These are phyloP conservation scores for Aureobasidium sp. DNA, from an alignment of 2,329 filamentous ascomycete genomes.

Conservation along the genomic window DNA sequence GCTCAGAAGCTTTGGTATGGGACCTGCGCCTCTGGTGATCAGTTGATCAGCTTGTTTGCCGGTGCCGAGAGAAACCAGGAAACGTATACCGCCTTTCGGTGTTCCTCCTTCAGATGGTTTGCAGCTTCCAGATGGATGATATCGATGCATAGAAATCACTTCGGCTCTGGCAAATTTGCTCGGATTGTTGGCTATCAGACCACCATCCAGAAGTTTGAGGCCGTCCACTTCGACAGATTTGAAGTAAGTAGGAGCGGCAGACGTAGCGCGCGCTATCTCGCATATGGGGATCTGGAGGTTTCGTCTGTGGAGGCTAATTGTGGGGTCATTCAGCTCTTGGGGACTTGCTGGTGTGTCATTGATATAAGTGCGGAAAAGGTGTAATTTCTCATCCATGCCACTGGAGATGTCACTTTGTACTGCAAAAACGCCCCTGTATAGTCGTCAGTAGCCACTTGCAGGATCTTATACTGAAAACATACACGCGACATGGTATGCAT, in stretches of 20 bases:
- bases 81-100: background rate
- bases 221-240: slow-evolving; percentile 28
- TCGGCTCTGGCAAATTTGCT: slow-evolving; percentile 32
- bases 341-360: background rate
- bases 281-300: slow-evolving; percentile 16
- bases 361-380: slow-evolving; percentile 7
- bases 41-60: background rate
- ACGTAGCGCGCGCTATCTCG: slow-evolving; percentile 23
- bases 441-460: background rate
- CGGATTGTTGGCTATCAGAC: slow-evolving; percentile 38
- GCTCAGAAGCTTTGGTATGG: background rate
- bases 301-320: background rate
- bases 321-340: background rate
- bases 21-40: background rate
- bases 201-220: slow-evolving; percentile 30
- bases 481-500: background rate
- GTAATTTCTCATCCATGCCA: background rate
- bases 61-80: slow-evolving; percentile 8
- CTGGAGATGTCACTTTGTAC: background rate
- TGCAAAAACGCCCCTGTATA: background rate
- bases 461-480: background rate
- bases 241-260: slow-evolving; percentile 26
- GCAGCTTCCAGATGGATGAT: background rate
- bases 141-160: slow-evolving; percentile 15
- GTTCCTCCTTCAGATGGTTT: too few species aligned